These are phyloP conservation scores for Verticillium nubilum DNA, from an alignment of 2,329 filamentous ascomycete genomes.

Conservation along the genomic window DNA sequence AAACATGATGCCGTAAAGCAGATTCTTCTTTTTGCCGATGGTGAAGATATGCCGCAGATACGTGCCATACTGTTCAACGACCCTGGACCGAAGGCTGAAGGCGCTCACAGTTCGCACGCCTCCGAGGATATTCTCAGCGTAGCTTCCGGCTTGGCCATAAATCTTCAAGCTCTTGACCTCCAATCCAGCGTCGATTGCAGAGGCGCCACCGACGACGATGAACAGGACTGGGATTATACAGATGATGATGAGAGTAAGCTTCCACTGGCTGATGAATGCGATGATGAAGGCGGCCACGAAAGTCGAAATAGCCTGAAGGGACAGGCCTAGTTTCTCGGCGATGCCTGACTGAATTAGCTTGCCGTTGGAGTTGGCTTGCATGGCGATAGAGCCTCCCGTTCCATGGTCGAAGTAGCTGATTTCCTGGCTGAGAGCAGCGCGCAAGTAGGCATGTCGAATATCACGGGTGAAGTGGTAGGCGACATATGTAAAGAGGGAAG, in stretches of 20 bases:
- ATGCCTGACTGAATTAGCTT: constrained; percentile 4
- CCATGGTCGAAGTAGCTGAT: constrained; percentile 41
- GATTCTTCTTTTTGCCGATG: constrained; percentile 23
- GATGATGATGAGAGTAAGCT: constrained; percentile 3
- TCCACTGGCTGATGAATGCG: constrained; percentile 7
- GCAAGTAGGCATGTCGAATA: constrained; percentile 41
- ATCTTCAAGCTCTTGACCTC: constrained; percentile 18
- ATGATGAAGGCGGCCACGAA: constrained; percentile 6
- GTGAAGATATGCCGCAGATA: constrained; percentile 12
- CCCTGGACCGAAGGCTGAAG: constrained; percentile 5
- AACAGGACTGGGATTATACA: not conserved
- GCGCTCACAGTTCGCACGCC: constrained; percentile 7
- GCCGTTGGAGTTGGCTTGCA: constrained; percentile 5
- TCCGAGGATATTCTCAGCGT: constrained; percentile 18
- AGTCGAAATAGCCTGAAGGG: constrained; percentile 1
- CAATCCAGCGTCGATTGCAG: not conserved
- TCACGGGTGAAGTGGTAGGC: constrained; percentile 44
- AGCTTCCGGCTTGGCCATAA: constrained; percentile 17
- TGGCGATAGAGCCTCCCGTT: constrained; percentile 2
- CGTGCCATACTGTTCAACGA: constrained; percentile 4
- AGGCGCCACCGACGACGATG: not conserved
- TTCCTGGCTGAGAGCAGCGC: constrained; percentile 43
- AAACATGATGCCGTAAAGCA: constrained; percentile 21
- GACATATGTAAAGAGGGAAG: constrained; percentile 37
- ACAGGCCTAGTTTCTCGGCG: constrained; percentile 3